Evolutionary conservation across 345 rosid genomes (phyloP).

Genomic region (Orychophragmus violaceus): DNA sequence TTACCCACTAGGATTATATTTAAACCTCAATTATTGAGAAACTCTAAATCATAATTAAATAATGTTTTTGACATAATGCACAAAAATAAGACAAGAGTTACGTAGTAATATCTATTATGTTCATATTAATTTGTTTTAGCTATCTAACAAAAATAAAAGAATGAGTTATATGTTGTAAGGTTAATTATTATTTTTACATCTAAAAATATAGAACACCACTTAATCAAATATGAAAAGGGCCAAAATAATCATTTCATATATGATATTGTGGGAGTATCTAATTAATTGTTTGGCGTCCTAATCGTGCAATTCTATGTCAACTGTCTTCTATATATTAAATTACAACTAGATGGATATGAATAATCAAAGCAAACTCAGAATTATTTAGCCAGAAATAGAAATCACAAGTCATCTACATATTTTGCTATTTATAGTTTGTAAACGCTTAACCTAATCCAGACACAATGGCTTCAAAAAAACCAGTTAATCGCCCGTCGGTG

Average conservation of each 20-base stretch:
- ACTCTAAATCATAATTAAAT: neutral
- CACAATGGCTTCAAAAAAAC: slow-evolving; percentile 15
- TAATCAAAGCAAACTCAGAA: neutral
- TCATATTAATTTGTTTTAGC: neutral
- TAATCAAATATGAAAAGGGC: neutral
- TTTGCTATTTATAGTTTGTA: neutral
- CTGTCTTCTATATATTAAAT: neutral
- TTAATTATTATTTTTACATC: neutral
- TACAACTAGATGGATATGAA: neutral
- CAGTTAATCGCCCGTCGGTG: slow-evolving; percentile 7
- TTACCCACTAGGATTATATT: neutral
- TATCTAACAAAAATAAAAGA: neutral
- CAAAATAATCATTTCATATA: neutral
- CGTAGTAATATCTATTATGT: neutral
- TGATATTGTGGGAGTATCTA: neutral
- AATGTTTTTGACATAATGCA: neutral
- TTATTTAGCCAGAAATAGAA: neutral
- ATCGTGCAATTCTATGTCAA: neutral
- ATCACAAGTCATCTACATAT: neutral
- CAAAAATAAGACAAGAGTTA: too few species aligned
- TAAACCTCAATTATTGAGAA: neutral
- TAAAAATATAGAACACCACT: neutral
- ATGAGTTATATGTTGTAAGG: too few species aligned
- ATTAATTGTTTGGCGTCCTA: neutral
- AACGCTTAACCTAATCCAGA: neutral